A percentile compares a stretch with the other conserved stretches of the same genome.
These are phyloP conservation scores for Daucus carota DNA, from an alignment of 129 eudicot species.

Conservation along the genomic window DNA sequence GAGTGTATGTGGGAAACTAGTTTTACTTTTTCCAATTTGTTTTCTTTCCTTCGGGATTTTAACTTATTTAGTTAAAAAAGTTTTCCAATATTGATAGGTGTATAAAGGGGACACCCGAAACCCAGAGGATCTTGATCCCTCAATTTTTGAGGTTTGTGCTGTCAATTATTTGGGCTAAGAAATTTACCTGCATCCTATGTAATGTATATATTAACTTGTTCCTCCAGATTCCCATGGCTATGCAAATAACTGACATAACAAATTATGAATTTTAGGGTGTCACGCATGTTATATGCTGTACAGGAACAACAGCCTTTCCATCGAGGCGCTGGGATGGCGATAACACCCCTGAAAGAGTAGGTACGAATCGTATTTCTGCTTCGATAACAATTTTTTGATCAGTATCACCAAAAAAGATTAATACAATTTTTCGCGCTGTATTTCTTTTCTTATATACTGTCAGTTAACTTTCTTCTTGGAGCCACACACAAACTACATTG, in stretches of 20 bases:
- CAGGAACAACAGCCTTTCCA: conserved; percentile 98
- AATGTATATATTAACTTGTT: neutral
- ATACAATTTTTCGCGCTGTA: neutral
- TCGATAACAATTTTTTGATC: neutral
- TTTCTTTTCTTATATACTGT: neutral
- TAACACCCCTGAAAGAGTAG: conserved; percentile 95
- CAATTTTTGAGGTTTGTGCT: conserved; percentile 72
- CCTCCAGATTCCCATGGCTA: neutral
- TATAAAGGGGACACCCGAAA: conserved; percentile 76
- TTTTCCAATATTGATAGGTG: conserved; percentile 58
- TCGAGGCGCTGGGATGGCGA: conserved; percentile 96
- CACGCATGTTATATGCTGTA: conserved; percentile 94
- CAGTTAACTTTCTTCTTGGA: neutral
- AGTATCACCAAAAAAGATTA: neutral
- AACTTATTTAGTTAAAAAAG: conserved; percentile 21
- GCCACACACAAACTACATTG: neutral
- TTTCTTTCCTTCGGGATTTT: conserved; percentile 13
- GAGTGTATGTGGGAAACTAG: conserved; percentile 6
- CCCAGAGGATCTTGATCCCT: conserved; percentile 66
- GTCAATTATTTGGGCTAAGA: neutral
- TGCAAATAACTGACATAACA: conserved; percentile 14
- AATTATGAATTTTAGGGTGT: conserved; percentile 52
- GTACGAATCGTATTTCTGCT: conserved; percentile 33
- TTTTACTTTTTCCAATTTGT: conserved; percentile 2
- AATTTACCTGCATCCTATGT: neutral